Evolutionary conservation across 1,284 basidiomycete genomes (phyloP).

Genomic region (Phylloporus sp.): DNA sequence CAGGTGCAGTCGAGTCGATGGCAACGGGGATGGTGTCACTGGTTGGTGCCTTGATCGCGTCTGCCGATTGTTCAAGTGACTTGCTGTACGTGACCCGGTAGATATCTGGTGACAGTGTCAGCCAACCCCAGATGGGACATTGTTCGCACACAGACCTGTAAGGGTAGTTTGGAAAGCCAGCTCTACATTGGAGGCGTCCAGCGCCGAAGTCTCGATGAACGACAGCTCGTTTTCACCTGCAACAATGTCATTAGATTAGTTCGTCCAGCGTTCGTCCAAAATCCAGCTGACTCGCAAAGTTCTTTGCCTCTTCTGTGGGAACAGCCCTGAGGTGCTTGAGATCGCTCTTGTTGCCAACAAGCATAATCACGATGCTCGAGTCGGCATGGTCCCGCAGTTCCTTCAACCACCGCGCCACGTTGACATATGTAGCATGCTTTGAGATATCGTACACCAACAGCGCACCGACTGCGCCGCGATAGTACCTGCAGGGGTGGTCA

Average conservation of each 20-base stretch:
- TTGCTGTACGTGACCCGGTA: slow-evolving; percentile 94
- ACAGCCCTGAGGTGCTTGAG: slow-evolving; percentile 97
- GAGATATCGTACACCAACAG: slow-evolving; percentile 93
- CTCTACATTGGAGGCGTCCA: slow-evolving; percentile 99
- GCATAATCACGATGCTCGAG: slow-evolving; percentile 94
- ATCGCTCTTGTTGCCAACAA: slow-evolving; percentile 97
- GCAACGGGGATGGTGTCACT: slow-evolving; percentile 83
- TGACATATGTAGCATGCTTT: slow-evolving; percentile 95
- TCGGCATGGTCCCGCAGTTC: slow-evolving; percentile 95
- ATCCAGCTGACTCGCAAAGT: slow-evolving; percentile 74
- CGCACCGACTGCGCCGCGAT: slow-evolving; percentile 96
- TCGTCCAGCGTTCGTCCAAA: not conserved
- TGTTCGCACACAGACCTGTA: slow-evolving; percentile 67
- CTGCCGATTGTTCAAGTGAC: slow-evolving; percentile 82
- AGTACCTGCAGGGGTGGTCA: slow-evolving; percentile 71
- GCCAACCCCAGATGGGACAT: not conserved
- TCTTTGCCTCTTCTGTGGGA: slow-evolving; percentile 93
- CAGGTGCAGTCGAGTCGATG: slow-evolving; percentile 50
- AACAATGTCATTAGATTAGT: slow-evolving; percentile 9
- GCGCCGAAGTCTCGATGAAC: slow-evolving; percentile 98
- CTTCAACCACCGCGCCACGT: slow-evolving; percentile 98
- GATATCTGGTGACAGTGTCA: slow-evolving; percentile 70
- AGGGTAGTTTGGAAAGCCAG: slow-evolving; percentile 96
- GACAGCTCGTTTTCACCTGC: slow-evolving; percentile 82
- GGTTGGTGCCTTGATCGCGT: slow-evolving; percentile 72